phyloP scores from a whole-genome alignment of 331 rosid species.

The Rhamnella rubrinervis region DNA sequence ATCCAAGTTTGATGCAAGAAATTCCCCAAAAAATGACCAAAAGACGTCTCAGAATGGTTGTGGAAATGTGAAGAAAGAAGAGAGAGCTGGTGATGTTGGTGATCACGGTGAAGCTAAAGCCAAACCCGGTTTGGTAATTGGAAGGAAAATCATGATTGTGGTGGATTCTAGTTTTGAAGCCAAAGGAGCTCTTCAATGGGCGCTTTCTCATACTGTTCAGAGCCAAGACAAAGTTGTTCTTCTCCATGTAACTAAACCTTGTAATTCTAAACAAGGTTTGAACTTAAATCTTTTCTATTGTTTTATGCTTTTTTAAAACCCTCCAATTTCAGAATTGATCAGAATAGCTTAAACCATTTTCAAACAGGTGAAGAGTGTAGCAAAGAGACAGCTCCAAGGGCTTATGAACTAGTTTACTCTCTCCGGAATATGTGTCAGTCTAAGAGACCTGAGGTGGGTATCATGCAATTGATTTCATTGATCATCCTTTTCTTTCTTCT shows the following conservation, averaged over 20 bases:
- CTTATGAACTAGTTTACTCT: conserved; percentile 60
- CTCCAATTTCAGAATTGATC: not conserved
- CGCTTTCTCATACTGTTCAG: conserved; percentile 81
- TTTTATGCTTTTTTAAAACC: not conserved
- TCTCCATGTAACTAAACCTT: conserved; percentile 69
- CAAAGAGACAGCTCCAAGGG: conserved; percentile 57
- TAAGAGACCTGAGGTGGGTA: conserved; percentile 81
- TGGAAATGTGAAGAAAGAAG: conserved; percentile 21
- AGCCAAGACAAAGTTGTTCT: conserved; percentile 70
- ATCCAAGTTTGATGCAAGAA: conserved; percentile 34
- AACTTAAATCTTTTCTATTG: not conserved
- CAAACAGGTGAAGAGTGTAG: conserved; percentile 33
- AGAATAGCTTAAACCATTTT: not conserved
- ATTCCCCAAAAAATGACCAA: conserved; percentile 15
- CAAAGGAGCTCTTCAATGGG: conserved; percentile 87
- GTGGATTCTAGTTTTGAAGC: conserved; percentile 91
- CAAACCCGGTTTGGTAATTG: conserved; percentile 40
- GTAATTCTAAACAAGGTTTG: conserved; percentile 63
- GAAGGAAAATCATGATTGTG: conserved; percentile 85
- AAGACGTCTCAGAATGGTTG: conserved; percentile 24
- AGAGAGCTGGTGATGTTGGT: conserved; percentile 26
- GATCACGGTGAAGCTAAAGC: conserved; percentile 17
- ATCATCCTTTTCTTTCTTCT: too few species aligned
- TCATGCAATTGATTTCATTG: not conserved
- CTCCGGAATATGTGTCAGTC: conserved; percentile 59